Conservation (phyloP, 1,284 basidiomycete genomes). For the Irpex sp. region DNA sequence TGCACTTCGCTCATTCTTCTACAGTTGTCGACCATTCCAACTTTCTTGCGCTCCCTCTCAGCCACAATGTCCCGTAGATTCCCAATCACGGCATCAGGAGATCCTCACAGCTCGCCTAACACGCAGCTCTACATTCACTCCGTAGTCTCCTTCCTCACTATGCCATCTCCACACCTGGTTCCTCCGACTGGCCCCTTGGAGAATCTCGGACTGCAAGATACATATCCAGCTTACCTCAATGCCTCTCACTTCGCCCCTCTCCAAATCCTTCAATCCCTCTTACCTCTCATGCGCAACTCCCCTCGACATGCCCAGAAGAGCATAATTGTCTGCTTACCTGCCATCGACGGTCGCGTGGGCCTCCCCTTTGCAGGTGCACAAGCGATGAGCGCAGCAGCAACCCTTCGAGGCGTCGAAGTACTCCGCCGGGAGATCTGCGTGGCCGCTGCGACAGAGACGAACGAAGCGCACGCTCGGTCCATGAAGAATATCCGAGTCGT, state of each 20-base stretch:
- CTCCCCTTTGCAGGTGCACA: constrained; percentile 64
- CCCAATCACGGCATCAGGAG: constrained; percentile 71
- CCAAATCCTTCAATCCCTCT: constrained; percentile 68
- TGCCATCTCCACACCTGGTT: constrained; percentile 36
- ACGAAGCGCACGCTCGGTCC: constrained; percentile 27
- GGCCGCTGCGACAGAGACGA: constrained; percentile 42
- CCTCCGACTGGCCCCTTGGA: constrained; percentile 59
- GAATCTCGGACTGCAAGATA: constrained; percentile 56
- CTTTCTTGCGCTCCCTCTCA: constrained; percentile 74
- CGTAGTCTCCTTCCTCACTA: constrained; percentile 65
- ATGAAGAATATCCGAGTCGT: constrained; percentile 63
- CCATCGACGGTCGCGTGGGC: constrained; percentile 64
- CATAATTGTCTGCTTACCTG: constrained; percentile 69
- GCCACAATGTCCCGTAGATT: constrained; percentile 79
- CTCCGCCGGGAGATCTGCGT: constrained; percentile 66
- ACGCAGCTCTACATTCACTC: constrained; percentile 67
- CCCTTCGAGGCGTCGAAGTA: constrained; percentile 64
- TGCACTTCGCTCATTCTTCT: not conserved
- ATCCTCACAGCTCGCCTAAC: constrained; percentile 66
- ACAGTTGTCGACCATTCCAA: constrained; percentile 64
- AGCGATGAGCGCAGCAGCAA: constrained; percentile 71
- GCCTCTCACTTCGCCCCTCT: constrained; percentile 73
- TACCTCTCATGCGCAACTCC: constrained; percentile 67
- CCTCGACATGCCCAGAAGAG: constrained; percentile 54
- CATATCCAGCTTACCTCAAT: constrained; percentile 66